These are phyloP conservation scores for Exutisphaerella laricina DNA, from an alignment of 2,329 filamentous ascomycete species.

Conservation along the genomic window DNA sequence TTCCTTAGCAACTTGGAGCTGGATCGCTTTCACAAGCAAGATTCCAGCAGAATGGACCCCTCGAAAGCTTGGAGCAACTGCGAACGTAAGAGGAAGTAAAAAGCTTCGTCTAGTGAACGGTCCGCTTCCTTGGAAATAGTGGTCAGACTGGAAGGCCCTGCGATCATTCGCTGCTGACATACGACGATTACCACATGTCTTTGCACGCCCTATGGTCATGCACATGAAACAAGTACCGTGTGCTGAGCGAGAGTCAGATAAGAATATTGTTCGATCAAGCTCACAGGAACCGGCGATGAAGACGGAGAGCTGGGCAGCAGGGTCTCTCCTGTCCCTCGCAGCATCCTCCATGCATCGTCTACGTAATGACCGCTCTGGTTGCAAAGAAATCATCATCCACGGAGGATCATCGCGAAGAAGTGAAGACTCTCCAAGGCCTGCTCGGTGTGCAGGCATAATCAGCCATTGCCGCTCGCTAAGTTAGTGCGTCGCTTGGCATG, in stretches of 20 bases:
- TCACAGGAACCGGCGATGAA: too few species aligned
- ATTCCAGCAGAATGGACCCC: not conserved
- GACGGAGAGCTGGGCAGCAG: slow-evolving; percentile 2
- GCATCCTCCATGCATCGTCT: too few species aligned
- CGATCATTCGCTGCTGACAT: not conserved
- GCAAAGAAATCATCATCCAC: not conserved
- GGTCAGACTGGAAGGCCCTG: not conserved
- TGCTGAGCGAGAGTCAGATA: not conserved
- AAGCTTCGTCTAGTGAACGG: slow-evolving; percentile 5
- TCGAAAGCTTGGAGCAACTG: not conserved
- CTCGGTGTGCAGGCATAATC: not conserved
- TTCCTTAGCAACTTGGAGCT: not conserved
- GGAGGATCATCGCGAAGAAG: slow-evolving; percentile 1
- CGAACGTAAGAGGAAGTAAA: slow-evolving; percentile 3
- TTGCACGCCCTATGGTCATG: not conserved
- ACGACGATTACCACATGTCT: not conserved
- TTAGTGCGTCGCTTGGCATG: not conserved
- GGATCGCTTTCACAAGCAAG: not conserved
- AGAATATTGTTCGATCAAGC: not conserved
- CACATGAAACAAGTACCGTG: not conserved
- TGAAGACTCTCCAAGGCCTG: not conserved
- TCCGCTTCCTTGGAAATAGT: not conserved
- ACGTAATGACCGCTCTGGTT: not conserved
- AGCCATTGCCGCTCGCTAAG: slow-evolving; percentile 1
- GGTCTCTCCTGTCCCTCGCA: slow-evolving; percentile 5